A percentile compares a stretch with the other conserved stretches of the same genome.
These are phyloP conservation scores for Solanum commersonii DNA, from an alignment of 257 asterid species.

Conservation along the genomic window DNA sequence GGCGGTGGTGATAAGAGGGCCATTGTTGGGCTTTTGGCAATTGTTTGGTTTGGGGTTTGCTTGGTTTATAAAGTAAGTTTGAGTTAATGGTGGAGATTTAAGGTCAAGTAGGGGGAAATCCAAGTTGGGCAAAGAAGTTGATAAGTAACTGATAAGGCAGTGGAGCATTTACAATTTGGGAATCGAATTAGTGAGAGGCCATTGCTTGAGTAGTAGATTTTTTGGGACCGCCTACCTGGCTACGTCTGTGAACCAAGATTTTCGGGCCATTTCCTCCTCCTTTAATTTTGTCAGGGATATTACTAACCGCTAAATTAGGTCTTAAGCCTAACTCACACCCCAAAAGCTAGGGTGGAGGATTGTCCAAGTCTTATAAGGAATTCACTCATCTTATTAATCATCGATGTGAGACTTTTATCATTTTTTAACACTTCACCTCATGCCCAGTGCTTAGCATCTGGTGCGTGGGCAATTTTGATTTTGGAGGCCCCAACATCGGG, in stretches of 20 bases:
- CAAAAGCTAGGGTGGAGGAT: too few relatives aligned
- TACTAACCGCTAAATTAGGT: too few relatives aligned
- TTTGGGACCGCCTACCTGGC: not conserved
- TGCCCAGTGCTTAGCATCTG: too few relatives aligned
- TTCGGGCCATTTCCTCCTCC: not conserved
- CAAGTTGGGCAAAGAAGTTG: constrained; percentile 21
- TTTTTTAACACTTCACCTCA: too few relatives aligned
- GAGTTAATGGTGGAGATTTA: constrained; percentile 6
- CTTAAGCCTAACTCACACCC: too few relatives aligned
- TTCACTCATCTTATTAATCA: too few relatives aligned
- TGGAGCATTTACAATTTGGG: constrained; percentile 7
- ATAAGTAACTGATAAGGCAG: constrained; percentile 29
- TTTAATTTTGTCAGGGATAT: not conserved
- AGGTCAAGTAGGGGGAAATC: not conserved
- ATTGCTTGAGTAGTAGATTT: not conserved
- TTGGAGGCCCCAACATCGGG: too few relatives aligned
- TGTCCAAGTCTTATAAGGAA: too few relatives aligned
- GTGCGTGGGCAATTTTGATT: too few relatives aligned
- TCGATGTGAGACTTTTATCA: too few relatives aligned
- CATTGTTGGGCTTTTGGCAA: constrained; percentile 29
- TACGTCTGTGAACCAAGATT: not conserved
- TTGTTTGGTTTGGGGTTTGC: not conserved
- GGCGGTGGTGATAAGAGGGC: constrained; percentile 32
- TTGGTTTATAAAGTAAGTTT: not conserved
- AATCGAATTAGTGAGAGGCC: not conserved